phyloP scores from a whole-genome alignment of 169 alveolate species.

The Plasmodium reichenowi region DNA sequence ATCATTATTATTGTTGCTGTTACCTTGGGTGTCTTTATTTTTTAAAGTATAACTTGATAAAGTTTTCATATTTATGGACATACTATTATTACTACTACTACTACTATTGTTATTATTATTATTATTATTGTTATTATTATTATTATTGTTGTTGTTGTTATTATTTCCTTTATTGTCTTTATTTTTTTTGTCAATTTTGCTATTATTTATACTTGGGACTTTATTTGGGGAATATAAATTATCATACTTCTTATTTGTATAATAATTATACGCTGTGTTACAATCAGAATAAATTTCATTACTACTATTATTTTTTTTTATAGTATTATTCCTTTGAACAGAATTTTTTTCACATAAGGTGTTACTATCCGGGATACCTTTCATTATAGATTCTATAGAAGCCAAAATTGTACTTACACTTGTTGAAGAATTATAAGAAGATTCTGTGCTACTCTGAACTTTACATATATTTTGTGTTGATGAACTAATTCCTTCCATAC shows the following conservation, averaged over 20 bases:
- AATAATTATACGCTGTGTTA: not conserved
- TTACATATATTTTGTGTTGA: not conserved
- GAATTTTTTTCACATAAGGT: constrained; percentile 25
- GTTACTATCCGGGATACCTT: constrained; percentile 25
- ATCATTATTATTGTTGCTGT: not conserved
- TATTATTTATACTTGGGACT: not conserved
- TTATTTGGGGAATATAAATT: not conserved
- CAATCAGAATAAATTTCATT: too few species aligned
- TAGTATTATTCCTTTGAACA: too few species aligned
- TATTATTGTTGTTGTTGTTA: not conserved
- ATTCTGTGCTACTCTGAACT: not conserved
- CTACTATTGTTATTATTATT: not conserved
- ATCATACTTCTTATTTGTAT: constrained; percentile 1
- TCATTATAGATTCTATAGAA: constrained; percentile 16
- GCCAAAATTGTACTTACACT: constrained; percentile 45
- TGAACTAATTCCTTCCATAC: not conserved
- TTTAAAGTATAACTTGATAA: too few species aligned
- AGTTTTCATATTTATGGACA: too few species aligned
- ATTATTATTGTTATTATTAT: not conserved
- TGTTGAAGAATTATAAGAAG: constrained; percentile 4
- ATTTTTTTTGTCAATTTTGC: too few species aligned
- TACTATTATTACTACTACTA: not conserved
- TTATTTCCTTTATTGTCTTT: not conserved
- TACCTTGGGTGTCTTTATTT: too few species aligned
- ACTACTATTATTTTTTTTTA: too few species aligned